Evolutionary conservation across 768 basidiomycete genomes (phyloP).

Genomic region (Pisolithus orientalis): DNA sequence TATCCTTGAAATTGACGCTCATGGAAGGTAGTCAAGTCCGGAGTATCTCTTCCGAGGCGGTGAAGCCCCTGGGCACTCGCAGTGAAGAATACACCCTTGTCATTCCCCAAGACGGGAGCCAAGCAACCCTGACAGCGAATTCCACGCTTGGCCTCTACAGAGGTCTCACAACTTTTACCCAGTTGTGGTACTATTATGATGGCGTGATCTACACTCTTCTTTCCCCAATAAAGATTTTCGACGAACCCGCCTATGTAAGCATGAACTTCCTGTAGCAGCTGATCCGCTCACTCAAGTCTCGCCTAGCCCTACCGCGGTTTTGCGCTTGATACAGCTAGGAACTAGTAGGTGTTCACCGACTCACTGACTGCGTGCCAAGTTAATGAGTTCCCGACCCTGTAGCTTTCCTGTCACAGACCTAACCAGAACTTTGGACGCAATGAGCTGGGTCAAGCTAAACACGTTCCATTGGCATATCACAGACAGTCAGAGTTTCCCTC

Average conservation of each 20-base stretch:
- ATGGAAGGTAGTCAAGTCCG: conserved; percentile 6
- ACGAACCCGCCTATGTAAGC: conserved; percentile 43
- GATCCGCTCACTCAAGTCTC: neutral
- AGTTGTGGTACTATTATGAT: conserved; percentile 41
- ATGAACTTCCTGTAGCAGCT: neutral
- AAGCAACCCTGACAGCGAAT: conserved; percentile 36
- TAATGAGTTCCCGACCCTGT: neutral
- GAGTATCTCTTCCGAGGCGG: conserved; percentile 32
- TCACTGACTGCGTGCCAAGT: neutral
- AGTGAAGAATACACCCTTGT: conserved; percentile 40
- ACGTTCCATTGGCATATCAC: conserved; percentile 83
- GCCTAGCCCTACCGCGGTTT: conserved; percentile 36
- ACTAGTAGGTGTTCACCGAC: conserved; percentile 28
- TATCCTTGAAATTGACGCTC: conserved; percentile 24
- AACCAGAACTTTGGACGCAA: conserved; percentile 42
- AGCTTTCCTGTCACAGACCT: conserved; percentile 36
- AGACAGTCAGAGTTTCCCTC: conserved; percentile 78
- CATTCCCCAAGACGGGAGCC: conserved; percentile 31
- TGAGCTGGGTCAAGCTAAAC: conserved; percentile 54
- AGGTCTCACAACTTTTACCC: conserved; percentile 50
- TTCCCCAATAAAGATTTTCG: conserved; percentile 36
- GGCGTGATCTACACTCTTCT: conserved; percentile 32
- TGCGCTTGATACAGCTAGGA: conserved; percentile 40
- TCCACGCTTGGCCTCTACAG: conserved; percentile 45
- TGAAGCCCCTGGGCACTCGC: conserved; percentile 27